These are phyloP conservation scores for Nakaseomyces bracarensis DNA, from an alignment of 1,139 yeast species.

Conservation along the genomic window DNA sequence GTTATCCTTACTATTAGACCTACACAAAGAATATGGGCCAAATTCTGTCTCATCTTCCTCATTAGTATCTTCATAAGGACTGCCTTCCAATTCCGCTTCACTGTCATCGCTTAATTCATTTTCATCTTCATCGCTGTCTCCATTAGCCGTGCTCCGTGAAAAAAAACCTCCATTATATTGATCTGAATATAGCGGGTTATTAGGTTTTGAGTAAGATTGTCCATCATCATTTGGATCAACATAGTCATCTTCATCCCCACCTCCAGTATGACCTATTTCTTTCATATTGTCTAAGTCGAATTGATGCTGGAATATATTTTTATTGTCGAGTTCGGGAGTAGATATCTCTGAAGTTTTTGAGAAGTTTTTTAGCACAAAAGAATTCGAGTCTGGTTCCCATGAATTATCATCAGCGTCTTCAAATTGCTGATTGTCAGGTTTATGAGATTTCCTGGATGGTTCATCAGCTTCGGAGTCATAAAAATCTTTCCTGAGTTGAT, in stretches of 20 bases:
- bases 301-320: constrained; percentile 19
- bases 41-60: constrained; percentile 27
- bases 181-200: constrained; percentile 45
- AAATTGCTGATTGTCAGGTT: constrained; percentile 11
- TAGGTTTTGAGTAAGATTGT: constrained; percentile 55
- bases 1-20: constrained; percentile 38
- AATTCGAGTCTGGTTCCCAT: constrained; percentile 13
- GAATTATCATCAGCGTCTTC: constrained; percentile 6
- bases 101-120: constrained; percentile 23
- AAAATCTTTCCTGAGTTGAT: constrained; percentile 52
- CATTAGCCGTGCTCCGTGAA: not conserved
- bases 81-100: constrained; percentile 20
- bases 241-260: constrained; percentile 33
- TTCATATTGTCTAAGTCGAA: constrained; percentile 15
- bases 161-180: constrained; percentile 3
- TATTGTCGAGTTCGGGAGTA: constrained; percentile 14
- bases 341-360: constrained; percentile 14
- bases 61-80: constrained; percentile 20
- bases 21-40: constrained; percentile 33
- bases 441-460: constrained; percentile 13
- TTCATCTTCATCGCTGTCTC: constrained; percentile 15
- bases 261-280: constrained; percentile 5
- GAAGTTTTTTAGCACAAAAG: constrained; percentile 13
- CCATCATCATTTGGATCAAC: constrained; percentile 81
- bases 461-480: constrained; percentile 31